Conservation (phyloP, 352 stramenopile genomes). For the Pythium dissotocum region DNA sequence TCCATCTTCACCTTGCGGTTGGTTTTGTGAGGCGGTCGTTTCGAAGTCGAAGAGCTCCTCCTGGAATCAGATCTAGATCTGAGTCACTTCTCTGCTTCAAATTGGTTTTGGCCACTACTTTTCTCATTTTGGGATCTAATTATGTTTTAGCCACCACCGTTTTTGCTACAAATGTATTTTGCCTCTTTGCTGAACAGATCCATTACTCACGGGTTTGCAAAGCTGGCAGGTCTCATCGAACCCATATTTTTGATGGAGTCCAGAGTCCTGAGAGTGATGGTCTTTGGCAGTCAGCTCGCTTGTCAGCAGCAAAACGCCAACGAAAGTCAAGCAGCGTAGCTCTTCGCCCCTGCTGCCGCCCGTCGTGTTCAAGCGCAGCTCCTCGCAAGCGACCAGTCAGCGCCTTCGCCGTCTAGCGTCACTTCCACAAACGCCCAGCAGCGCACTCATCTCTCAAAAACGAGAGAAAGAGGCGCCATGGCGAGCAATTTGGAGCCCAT, state of each 20-base stretch:
- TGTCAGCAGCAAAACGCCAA: neutral
- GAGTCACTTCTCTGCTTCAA: neutral
- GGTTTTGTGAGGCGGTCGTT: neutral
- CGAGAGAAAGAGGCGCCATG: neutral
- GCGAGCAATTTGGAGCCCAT: conserved; percentile 18
- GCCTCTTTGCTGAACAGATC: neutral
- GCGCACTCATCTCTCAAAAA: neutral
- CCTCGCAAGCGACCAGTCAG: neutral
- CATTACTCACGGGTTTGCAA: conserved; percentile 15
- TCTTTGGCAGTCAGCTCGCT: neutral
- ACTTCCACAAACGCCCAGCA: neutral
- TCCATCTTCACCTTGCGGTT: conserved; percentile 44
- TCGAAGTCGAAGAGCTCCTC: neutral
- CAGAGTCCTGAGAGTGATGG: conserved; percentile 16
- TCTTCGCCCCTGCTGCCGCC: neutral
- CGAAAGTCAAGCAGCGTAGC: neutral
- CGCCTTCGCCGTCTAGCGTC: neutral
- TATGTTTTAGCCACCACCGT: neutral
- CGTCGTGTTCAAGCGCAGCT: neutral
- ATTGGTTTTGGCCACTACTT: neutral
- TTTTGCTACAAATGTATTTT: neutral
- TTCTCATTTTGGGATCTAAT: neutral
- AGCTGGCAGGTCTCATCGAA: neutral
- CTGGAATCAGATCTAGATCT: neutral
- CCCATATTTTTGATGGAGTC: conserved; percentile 8